Base-by-base conservation (phyloP, 2,329 filamentous ascomycete species). In the Teratosphaeria gauchensis region DNA sequence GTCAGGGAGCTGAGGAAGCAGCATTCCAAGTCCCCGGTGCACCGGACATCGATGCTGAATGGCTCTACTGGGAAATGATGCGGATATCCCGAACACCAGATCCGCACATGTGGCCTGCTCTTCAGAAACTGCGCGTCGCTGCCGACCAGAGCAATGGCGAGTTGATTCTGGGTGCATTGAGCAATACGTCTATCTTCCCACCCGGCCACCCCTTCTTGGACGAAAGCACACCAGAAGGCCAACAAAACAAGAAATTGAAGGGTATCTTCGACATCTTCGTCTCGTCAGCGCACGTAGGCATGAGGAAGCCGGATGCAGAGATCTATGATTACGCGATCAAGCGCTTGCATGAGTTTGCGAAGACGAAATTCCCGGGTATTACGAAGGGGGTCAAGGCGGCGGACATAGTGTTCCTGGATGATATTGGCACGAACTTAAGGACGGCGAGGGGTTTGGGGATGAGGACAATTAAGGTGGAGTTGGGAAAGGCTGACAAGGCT, bases 51-150 rank as follows among this genome's bases (percentile, higher is more conserved):
- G 86, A 97, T 68, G 88, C 83, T 14, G 85, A 90, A 70, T 84
- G 77, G 74, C 78, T 99, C 31, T 96, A 96, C 77, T 88, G 89
- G 82, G 82, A 87, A 67, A 97, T 97, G 92, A 96, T 97, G 90
- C 75, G 79, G 4, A 75, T 81, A 12, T 86, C 88, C 11, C 79
- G 84, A 5, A 74, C 76, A 1, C 85, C 88, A 0, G 92, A 99
- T 71, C 90, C 90, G 3, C 89, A 88, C 79, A 94, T 97, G 87
- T 90, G 84, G 63, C 91, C 92, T 0, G 92, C 92, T 1, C 76
- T 97, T 48, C 76, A 84, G 68, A 83, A 80, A 42, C 77, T 99
- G 59, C 82, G 82, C 60, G 53, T 53, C 28, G 62, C 62, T 0
- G 71, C 70, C 9, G 68, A 72, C 54, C 48, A 61, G 46, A 67